Evolutionary conservation across 768 basidiomycete genomes (phyloP), one percentile per base, ranked within the genome.

Genomic region (Vararia minispora): DNA sequence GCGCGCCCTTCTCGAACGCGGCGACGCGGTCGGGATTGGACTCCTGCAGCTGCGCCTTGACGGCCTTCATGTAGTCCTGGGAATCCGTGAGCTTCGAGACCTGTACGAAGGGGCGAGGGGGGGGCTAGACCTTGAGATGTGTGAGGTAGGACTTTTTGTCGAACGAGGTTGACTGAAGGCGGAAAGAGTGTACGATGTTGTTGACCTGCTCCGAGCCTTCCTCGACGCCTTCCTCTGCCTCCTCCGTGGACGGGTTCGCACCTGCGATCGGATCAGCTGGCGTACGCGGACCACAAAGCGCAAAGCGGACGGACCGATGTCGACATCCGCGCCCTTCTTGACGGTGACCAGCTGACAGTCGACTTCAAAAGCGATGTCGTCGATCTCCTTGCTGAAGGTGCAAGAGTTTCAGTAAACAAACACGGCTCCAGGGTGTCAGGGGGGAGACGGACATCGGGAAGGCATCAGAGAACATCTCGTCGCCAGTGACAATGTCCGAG

Each of bases 401-500:
- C 25, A 33, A 26, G 18, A 28, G 25, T n/a, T 24, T 35, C 17
- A 43, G 24, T 12, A 10, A 20, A 32, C 33, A 34, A 41, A 13
- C 11, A 13, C 18, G 8, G 20, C 25, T 13, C 22, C 28, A 17
- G 27, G 33, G 26, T 29, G 14, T 11, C 28, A 20, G 32, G 13
- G 12, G 18, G 43, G 22, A 12, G 22, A 67, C 80, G 44, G 51
- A 92, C 90, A 82, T 13, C 14, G 79, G 78, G 69, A 81, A 97
- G 48, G 90, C 90, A 66, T 94, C 90, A 20, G 89, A 90, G 72
- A 86, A 76, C 72, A 97, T 83, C 68, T 97, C 92, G 55, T 94
- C 89, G 31, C 60, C 74, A 35, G 76, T 59, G 41, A 95, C n/a
- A 42, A 84, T 56, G 59, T 90, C 87, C 20, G 44, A 28, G 65